Evolutionary conservation across 2,329 filamentous ascomycete genomes (phyloP).

Genomic region (Emmonsia crescens): DNA sequence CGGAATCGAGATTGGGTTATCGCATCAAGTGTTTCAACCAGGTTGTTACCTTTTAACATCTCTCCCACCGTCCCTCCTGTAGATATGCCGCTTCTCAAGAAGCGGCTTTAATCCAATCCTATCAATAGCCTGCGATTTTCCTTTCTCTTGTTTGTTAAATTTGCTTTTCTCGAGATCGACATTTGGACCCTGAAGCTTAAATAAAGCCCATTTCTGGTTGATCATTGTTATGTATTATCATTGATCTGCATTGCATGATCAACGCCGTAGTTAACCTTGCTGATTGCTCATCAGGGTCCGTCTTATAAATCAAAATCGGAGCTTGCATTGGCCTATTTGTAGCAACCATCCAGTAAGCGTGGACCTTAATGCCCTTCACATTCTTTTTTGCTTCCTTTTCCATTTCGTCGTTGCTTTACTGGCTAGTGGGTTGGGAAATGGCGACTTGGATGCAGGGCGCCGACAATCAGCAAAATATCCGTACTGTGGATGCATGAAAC

Average conservation of each 20-base stretch:
- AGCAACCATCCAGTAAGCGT: not conserved
- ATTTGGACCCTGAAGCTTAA: constrained; percentile 3
- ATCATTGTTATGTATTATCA: not conserved
- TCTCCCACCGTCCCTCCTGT: not conserved
- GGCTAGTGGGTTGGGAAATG: not conserved
- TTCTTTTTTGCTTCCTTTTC: not conserved
- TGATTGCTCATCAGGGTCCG: not conserved
- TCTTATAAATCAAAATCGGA: not conserved
- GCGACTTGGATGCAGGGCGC: not conserved
- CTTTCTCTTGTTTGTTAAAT: not conserved
- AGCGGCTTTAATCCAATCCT: not conserved
- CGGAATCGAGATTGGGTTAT: not conserved
- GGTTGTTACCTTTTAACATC: not conserved
- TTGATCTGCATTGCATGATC: not conserved
- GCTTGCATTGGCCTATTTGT: not conserved
- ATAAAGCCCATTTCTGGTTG: not conserved
- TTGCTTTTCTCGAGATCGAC: not conserved
- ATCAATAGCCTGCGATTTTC: not conserved
- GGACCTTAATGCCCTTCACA: not conserved
- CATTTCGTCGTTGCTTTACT: not conserved
- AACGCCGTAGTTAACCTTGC: not conserved
- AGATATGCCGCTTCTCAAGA: not conserved
- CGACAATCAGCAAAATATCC: not conserved
- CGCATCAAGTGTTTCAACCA: not conserved
- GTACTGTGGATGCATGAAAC: not conserved